Percentiles rank a stretch among this genome's conserved stretches.
Conservation (phyloP, 1,139 yeast genomes). For the Ashbya aceris region DNA sequence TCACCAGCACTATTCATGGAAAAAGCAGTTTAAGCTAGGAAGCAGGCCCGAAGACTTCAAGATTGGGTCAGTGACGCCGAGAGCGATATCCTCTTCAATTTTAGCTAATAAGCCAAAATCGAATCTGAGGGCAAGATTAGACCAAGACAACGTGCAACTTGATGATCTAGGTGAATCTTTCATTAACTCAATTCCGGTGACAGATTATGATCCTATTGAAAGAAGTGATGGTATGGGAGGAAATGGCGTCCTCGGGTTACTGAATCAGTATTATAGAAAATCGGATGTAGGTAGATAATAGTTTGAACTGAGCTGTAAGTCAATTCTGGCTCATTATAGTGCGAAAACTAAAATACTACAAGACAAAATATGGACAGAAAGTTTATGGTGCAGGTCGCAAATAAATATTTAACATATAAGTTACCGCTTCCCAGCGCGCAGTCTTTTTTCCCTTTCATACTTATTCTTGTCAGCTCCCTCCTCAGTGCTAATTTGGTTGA, state of each 20-base stretch:
- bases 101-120: neutral
- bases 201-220: slow-evolving; percentile 9
- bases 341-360: neutral
- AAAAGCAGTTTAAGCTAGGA: slow-evolving; percentile 28
- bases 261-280: slow-evolving; percentile 74
- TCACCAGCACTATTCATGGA: slow-evolving; percentile 27
- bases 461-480: slow-evolving; percentile 93
- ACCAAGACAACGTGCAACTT: slow-evolving; percentile 4
- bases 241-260: slow-evolving; percentile 67
- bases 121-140: neutral
- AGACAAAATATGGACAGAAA: no score
- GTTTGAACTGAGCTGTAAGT: neutral
- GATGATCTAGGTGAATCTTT: slow-evolving; percentile 23
- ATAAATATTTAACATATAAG: neutral
- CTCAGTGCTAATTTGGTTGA: slow-evolving; percentile 77
- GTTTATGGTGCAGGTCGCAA: no score
- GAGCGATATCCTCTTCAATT: neutral
- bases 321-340: neutral
- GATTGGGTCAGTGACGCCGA: slow-evolving; percentile 8
- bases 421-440: slow-evolving; percentile 42
- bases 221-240: slow-evolving; percentile 34
- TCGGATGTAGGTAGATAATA: slow-evolving; percentile 32
- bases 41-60: slow-evolving; percentile 22
- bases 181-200: slow-evolving; percentile 24
- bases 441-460: slow-evolving; percentile 76